Evolutionary conservation across 1,139 yeast species (phyloP), one percentile per base, ranked within the genome.

Genomic region (Saccharomyces hybrid): DNA sequence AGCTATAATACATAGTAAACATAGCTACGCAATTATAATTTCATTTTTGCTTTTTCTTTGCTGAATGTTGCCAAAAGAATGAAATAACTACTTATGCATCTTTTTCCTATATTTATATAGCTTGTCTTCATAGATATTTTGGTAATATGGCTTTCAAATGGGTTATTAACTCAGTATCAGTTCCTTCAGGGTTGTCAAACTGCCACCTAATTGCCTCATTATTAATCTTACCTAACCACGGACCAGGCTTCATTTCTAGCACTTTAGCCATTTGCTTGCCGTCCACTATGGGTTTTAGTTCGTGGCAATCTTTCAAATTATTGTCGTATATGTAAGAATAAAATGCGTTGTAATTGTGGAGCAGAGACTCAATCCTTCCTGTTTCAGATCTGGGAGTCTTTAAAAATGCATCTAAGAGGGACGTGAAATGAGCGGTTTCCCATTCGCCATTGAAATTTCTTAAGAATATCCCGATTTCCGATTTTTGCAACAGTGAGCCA

Each of bases 201-300:
- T 90, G 97, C 88, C 91, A 86, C 13, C 75, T 70, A 47, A 88
- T 68, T 8, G 88, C 77, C 48, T 76, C 71, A n/a, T 80, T 81
- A 55, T 81, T 78, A 11, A 83, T 72, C 29, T 71, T 70, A 7
- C 81, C 76, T 77, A 89, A 76, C 96, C 97, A 89, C 3, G 91
- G 90, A 0, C 98, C 98, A 0, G 93, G 89, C 65, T 84, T 86
- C 55, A 73, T 74, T 16, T 76, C 72, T 25, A 86, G 71, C n/a
- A 75, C 71, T 51, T 75, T 72, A 50, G 79, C 73, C 50, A 89
- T 69, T 32, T 80, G 78, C 60, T 84, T 88, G 25, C 97, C 97
- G 66, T 87, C 87, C 16, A 85, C 68, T 27, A 84, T 61, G 2
- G 86, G 82, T 59, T 78, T 82, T 52, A 82, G 60, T 2, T 63